These are phyloP conservation scores for Globisporangium abappressorium DNA, from an alignment of 352 stramenopile genomes.

Conservation along the genomic window DNA sequence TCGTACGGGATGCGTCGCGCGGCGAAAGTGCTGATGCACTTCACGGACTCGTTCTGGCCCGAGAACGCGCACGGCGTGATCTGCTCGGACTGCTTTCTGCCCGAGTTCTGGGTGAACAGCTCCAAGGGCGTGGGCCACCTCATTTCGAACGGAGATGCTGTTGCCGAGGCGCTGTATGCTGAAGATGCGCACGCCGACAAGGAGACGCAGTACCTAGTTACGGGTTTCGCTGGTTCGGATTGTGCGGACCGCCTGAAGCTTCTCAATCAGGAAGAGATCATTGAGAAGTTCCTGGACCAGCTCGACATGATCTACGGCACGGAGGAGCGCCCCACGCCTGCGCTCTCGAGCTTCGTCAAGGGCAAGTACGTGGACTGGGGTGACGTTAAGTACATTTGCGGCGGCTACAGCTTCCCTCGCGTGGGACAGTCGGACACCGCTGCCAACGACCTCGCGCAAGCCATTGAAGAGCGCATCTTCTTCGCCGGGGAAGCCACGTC, in stretches of 20 bases:
- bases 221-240: slow-evolving; percentile 63
- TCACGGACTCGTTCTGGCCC: slow-evolving; percentile 64
- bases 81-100: slow-evolving; percentile 79
- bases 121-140: slow-evolving; percentile 61
- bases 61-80: slow-evolving; percentile 73
- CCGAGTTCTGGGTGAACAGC: slow-evolving; percentile 84
- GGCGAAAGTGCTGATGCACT: slow-evolving; percentile 77
- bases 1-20: slow-evolving; percentile 76
- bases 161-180: slow-evolving; percentile 13
- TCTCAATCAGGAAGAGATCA: slow-evolving; percentile 48
- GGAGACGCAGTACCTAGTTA: slow-evolving; percentile 66
- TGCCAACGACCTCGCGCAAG: slow-evolving; percentile 48
- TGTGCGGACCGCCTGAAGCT: slow-evolving; percentile 56
- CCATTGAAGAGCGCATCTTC: slow-evolving; percentile 70
- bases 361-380: slow-evolving; percentile 81
- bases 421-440: slow-evolving; percentile 67
- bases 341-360: slow-evolving; percentile 58
- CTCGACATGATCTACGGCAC: slow-evolving; percentile 77
- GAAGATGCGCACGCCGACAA: slow-evolving; percentile 4
- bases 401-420: slow-evolving; percentile 74
- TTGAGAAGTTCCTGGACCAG: slow-evolving; percentile 63
- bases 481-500: slow-evolving; percentile 81
- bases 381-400: slow-evolving; percentile 60
- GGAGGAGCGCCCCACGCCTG: slow-evolving; percentile 47
- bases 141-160: slow-evolving; percentile 50